Conservation (phyloP, 805 yeast genomes). For the Teunomyces cretensis region DNA sequence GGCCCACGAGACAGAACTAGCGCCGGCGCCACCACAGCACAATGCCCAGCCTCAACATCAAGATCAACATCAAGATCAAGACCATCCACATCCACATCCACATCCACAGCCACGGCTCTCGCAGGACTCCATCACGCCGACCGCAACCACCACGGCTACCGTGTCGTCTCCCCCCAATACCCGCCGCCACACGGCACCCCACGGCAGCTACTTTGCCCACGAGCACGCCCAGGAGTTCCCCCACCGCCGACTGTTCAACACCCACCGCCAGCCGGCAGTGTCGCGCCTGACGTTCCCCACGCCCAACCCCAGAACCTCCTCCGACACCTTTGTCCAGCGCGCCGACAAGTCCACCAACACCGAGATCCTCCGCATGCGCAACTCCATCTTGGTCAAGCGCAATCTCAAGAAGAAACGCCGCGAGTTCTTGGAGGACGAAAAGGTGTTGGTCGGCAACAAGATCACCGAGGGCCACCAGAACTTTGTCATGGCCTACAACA, state of each 20-base stretch:
- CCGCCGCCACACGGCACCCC: constrained; percentile 11
- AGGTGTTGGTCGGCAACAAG: constrained; percentile 71
- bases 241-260: neutral
- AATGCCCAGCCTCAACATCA: too few relatives aligned
- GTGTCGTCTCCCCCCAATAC: neutral
- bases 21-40: too few relatives aligned
- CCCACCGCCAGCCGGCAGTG: neutral
- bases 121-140: neutral
- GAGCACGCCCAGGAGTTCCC: neutral
- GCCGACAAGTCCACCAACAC: constrained; percentile 21
- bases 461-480: constrained; percentile 93
- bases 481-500: constrained; percentile 91
- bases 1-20: too few relatives aligned
- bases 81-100: neutral
- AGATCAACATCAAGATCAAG: too few relatives aligned
- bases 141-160: neutral
- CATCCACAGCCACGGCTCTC: neutral
- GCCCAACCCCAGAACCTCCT: neutral
- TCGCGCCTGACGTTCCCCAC: constrained; percentile 2
- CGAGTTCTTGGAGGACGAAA: constrained; percentile 49
- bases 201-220: neutral
- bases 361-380: constrained; percentile 53
- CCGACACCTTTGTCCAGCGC: constrained; percentile 15
- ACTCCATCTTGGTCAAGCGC: constrained; percentile 45
- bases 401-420: constrained; percentile 40